A percentile compares a stretch with the other conserved stretches of the same genome.
Conservation (phyloP, 208 protist species). For the Leishmania gerbilli region DNA sequence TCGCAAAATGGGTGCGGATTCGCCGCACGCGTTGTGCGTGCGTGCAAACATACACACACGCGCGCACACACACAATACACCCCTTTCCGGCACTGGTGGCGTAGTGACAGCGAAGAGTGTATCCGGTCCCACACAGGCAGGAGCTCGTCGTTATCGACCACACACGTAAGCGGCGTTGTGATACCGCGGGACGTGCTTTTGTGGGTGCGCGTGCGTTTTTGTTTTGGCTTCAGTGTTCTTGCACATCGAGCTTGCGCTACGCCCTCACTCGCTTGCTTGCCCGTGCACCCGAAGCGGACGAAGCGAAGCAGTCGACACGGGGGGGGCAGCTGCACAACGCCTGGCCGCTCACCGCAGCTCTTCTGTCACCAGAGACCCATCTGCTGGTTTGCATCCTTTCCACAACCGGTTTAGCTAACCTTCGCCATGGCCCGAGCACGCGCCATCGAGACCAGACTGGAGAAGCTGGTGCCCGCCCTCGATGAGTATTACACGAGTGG, state of each 20-base stretch:
- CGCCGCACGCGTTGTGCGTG: conserved; percentile 21
- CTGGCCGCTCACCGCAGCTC: not conserved
- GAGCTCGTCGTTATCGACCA: conserved; percentile 1
- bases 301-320: not conserved
- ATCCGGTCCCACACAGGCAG: not conserved
- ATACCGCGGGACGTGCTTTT: not conserved
- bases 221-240: not conserved
- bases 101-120: not conserved
- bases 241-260: not conserved
- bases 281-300: not conserved
- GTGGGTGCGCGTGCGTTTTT: not conserved
- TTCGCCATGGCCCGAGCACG: conserved; percentile 72
- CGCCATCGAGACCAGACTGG: conserved; percentile 87
- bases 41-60: conserved; percentile 27
- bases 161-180: not conserved
- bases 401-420: not conserved
- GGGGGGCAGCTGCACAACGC: not conserved
- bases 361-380: not conserved
- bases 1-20: not conserved
- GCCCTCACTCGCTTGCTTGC: not conserved
- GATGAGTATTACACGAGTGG: conserved; percentile 89
- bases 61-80: conserved; percentile 8
- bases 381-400: not conserved
- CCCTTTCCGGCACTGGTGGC: not conserved
- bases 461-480: conserved; percentile 82